Conservation (phyloP, 495 filamentous ascomycete species). For the Penicillium soppii region DNA sequence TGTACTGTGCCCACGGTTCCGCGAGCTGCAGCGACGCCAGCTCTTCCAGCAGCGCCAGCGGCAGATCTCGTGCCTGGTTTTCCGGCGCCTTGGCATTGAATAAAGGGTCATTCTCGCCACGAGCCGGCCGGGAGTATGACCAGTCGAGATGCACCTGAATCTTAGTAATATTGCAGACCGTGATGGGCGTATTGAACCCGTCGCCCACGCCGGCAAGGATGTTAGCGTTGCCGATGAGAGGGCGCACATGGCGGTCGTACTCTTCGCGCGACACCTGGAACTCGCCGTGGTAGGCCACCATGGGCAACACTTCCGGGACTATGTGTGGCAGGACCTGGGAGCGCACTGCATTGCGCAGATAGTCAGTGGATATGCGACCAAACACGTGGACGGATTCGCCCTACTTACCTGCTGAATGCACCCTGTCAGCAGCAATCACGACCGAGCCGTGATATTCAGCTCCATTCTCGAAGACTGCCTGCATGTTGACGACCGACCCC, state of each 20-base stretch:
- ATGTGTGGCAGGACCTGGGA: not conserved
- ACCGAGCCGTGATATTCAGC: constrained; percentile 4
- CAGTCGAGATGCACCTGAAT: constrained; percentile 16
- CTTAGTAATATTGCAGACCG: constrained; percentile 7
- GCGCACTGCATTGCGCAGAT: not conserved
- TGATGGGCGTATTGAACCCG: constrained; percentile 13
- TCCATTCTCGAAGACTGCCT: constrained; percentile 7
- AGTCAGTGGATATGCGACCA: not conserved
- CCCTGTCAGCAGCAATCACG: constrained; percentile 9
- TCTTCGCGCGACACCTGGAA: constrained; percentile 2
- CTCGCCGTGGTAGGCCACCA: constrained; percentile 11
- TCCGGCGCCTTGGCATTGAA: constrained; percentile 27
- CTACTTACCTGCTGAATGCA: constrained; percentile 4
- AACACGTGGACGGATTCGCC: not conserved
- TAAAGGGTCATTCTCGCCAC: constrained; percentile 20
- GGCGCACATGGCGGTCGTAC: constrained; percentile 1
- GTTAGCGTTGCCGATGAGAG: constrained; percentile 1
- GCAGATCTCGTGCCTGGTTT: constrained; percentile 22
- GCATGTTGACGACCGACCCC: not conserved
- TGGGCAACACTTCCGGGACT: constrained; percentile 3
- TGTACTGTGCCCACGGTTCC: constrained; percentile 29
- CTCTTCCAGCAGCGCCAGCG: constrained; percentile 31
- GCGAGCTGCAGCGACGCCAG: constrained; percentile 20
- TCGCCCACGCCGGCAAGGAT: constrained; percentile 12
- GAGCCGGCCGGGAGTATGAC: constrained; percentile 33